Base-by-base conservation (phyloP, 164 flowering plant species). In the Protea cynaroides region DNA sequence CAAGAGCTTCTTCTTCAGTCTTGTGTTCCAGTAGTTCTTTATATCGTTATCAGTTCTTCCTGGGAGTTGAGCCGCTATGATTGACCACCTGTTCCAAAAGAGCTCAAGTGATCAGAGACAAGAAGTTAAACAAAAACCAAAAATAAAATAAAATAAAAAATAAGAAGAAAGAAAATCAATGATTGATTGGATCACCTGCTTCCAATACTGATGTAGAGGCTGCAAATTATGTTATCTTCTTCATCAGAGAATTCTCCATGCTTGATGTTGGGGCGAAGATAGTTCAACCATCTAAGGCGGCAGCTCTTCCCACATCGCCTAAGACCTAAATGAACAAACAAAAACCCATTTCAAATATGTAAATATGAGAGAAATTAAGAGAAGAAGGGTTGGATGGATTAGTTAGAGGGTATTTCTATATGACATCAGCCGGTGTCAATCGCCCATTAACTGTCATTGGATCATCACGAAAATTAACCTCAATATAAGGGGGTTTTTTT, bases 251-350 rank as follows among this genome's bases (percentile, higher is more conserved):
- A 90, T 2, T 88, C 92, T 34, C 97, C 97, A 62, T 90, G 97
- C 69, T 84, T 90, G 58, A 90, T 80, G 70, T 90, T 88, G 0
- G 97, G 97, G 8, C 97, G 75, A 17, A 90, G 87, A 74, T 90
- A 90, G 61, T 90, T 90, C 76, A 90, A 52, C 95, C 97, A 90
- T 57, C 97, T 70, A 8, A 90, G 86, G 13, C 97, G 81, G 59
- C 97, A 90, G 70, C 97, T 90, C 79, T 90, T 90, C 29, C 97
- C 97, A 62, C 97, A 90, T 79, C 97, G 75, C 78, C 78, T 86
- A 0, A 90, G 86, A 40, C 97, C 97, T 90, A 54, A 25, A 63
- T 21, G 25, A 15, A 36, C 23, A 55, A 60, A 59, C 11, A 47
- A 53, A 46, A 29, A 51, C 25, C 62, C 62, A 59, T 23, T 2